Base-by-base conservation (phyloP, 73 alveolate genomes). In the Tetrahymena elliotti region DNA sequence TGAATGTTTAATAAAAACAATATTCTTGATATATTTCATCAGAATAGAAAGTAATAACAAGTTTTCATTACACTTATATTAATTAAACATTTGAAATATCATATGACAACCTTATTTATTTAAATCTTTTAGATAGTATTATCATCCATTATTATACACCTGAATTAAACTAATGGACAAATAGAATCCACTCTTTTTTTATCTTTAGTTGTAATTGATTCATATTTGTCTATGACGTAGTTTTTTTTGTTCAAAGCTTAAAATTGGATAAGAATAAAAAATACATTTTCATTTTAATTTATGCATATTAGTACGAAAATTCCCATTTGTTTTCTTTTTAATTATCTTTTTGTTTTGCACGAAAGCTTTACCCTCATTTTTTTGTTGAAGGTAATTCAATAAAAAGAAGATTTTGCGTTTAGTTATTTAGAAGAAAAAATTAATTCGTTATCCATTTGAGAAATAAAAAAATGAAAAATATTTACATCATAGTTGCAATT, bases 401-500 rank as follows among this genome's bases (percentile, higher is more conserved):
- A 47, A 47, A 47, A 10, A 47, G 82, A 47, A 5, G 13, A 18
- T 8, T 47, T 47, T 47, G 82, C 82, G 82, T 27, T 47, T 18
- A 4, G 82, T 8, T 4, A 47, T 15, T 47, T 47, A 47, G 82
- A 47, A 47, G 82, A 47, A 47, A 0, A 47, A 47, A 47, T 47
- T 47, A 47, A 13, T 0, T 47, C 5, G 3, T 47, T 18, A 12
- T 18, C 20, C 13, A 27, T 5, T 8, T 47, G 20, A 47, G 20
- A 47, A 1, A 47, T 0, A 24, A n/a, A 27, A 20, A 96, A 94
- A 38, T 93, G 27, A n/a, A 10, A 82, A 24, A 83, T 40, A 4
- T 96, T 94, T 35, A 95, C 96, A 47, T 95, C 97, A 16, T 52
- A 93, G 33, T 93, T 84, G 93, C 98, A 96, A 39, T 95, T 96